Base-by-base conservation (phyloP, 176 grass and related monocot genomes). In the Cenchrus purpureus region DNA sequence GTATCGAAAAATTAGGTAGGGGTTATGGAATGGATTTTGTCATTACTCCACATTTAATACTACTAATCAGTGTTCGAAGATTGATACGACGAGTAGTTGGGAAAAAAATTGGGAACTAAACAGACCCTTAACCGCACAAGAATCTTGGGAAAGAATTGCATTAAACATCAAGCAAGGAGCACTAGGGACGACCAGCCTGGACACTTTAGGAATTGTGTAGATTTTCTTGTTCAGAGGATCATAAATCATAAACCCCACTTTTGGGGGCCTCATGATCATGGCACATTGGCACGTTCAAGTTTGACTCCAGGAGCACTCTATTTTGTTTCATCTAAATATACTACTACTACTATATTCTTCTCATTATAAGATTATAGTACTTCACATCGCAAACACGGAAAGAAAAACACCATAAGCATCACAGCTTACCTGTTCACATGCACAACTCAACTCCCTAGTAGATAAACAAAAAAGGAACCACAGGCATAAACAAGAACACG, bases 401-500 rank as follows among this genome's bases (percentile, higher is more conserved):
- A 80, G 46, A 43, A 77, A 78, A 73, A 72, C 61, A 67, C 65
- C 56, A 86, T 22, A 34, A 53, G 76, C 67, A 73, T 25, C 52
- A 79, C 74, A 79, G 42, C 79, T 46, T 61, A 48, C 67, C 32
- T 75, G 80, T 87, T 75, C 89, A 87, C 89, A 87, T 90, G 80
- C 80, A 84, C 89, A 79, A 84, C 89, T 80, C 84, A n/a, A 82
- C 73, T 3, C 12, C 59, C 84, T 87, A 79, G 49, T 65, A 40
- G 37, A 40, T 68, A 87, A 62, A 78, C 82, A 61, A 82, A 34
- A 40, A 40, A 37, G n/a, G n/a, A 55, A 65, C 16, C 71, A 85
- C 63, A 57, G 20, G 55, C 73, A 83, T 58, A 73, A 82, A 50
- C 61, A 87, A 62, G 68, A 83, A 62, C 29, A 37, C 60, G 52